A percentile compares a stretch with the other conserved stretches of the same genome.
Conservation (phyloP, 768 basidiomycete species). For the Hericium rajendrae region DNA sequence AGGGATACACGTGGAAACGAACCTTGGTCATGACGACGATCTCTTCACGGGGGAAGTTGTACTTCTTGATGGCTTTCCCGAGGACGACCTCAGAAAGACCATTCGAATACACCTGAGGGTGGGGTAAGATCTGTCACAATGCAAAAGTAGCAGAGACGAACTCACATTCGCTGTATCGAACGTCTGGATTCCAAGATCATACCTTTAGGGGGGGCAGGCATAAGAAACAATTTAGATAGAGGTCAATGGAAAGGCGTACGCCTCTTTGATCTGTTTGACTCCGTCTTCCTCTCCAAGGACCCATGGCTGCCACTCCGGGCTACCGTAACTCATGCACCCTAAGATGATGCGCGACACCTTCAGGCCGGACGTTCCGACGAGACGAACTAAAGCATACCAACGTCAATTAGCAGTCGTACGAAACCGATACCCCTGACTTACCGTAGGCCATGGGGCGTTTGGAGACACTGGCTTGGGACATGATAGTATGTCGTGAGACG, state of each 20-base stretch:
- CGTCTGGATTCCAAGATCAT: constrained; percentile 19
- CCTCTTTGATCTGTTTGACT: constrained; percentile 37
- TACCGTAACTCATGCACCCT: constrained; percentile 38
- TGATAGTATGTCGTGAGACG: no score
- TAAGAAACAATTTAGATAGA: not conserved
- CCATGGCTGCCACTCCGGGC: constrained; percentile 44
- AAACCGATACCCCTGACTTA: no score
- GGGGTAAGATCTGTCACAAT: not conserved
- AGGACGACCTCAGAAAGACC: constrained; percentile 57
- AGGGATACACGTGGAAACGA: constrained; percentile 13
- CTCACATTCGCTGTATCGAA: constrained; percentile 18
- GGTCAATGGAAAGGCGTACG: constrained; percentile 22
- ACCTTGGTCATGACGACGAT: constrained; percentile 60
- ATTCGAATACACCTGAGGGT: constrained; percentile 54
- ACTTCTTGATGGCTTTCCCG: constrained; percentile 62
- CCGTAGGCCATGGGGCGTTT: no score
- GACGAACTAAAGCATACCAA: constrained; percentile 22
- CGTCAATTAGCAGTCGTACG: not conserved
- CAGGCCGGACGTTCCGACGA: constrained; percentile 39
- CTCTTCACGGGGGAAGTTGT: constrained; percentile 59
- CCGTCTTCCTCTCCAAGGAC: constrained; percentile 37
- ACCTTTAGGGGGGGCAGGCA: not conserved
- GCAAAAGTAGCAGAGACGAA: no score
- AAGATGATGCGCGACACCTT: constrained; percentile 44
- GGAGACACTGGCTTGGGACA: no score